Evolutionary conservation across 352 stramenopile genomes (phyloP).

Genomic region (Pythium plurisporium): DNA sequence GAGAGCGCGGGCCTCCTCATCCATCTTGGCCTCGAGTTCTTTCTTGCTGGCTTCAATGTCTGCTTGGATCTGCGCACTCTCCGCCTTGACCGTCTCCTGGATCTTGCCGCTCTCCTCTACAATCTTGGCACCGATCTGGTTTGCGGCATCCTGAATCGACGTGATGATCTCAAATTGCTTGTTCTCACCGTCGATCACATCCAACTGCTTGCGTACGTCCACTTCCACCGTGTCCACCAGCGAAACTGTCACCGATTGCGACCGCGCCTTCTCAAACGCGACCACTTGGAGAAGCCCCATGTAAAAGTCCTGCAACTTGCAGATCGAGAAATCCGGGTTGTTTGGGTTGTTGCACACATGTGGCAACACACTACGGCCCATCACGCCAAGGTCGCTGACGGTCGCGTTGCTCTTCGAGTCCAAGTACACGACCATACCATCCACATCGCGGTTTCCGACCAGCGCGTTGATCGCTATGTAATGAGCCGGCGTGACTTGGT

Average conservation of each 20-base stretch:
- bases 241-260: background rate
- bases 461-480: conserved; percentile 17
- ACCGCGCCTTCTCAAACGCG: background rate
- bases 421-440: conserved; percentile 10
- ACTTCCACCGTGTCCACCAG: conserved; percentile 15
- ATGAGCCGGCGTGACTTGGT: conserved; percentile 13
- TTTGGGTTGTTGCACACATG: conserved; percentile 13
- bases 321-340: conserved; percentile 14
- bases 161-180: conserved; percentile 21
- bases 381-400: conserved; percentile 9
- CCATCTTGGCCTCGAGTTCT: conserved; percentile 6
- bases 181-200: conserved; percentile 21
- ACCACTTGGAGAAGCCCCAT: conserved; percentile 3
- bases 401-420: conserved; percentile 2
- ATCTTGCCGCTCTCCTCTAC: conserved; percentile 14
- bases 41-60: background rate
- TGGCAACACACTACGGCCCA: conserved; percentile 4
- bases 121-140: conserved; percentile 16
- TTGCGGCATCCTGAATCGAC: conserved; percentile 14
- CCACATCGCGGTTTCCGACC: conserved; percentile 3
- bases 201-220: conserved; percentile 23
- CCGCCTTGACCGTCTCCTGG: background rate
- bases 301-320: conserved; percentile 22
- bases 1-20: background rate
- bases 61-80: background rate